Conservation (phyloP, 1,284 basidiomycete species). For the Apiotrichum montevideense region DNA sequence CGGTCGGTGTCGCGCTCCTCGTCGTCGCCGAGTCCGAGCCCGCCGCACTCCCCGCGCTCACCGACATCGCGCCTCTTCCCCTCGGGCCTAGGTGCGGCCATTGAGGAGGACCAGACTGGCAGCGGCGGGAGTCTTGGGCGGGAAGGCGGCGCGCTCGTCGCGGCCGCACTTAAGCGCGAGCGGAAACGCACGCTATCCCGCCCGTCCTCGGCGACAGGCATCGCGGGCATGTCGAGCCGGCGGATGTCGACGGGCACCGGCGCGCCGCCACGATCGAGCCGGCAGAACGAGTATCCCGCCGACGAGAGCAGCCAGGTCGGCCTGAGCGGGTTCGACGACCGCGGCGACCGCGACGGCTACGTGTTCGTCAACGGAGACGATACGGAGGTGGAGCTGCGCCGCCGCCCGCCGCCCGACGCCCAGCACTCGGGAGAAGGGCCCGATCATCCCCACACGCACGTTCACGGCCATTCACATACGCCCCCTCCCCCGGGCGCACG, state of each 20-base stretch:
- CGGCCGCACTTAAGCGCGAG: neutral
- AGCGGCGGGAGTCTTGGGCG: no score
- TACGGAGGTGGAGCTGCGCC: slow-evolving; percentile 13
- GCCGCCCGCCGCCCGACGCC: neutral
- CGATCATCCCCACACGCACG: no score
- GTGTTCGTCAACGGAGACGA: slow-evolving; percentile 10
- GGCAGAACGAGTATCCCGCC: no score
- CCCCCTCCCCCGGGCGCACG: slow-evolving; percentile 1
- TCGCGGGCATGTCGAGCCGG: neutral
- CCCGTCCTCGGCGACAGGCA: neutral
- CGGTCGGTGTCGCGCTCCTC: neutral
- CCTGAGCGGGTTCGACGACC: slow-evolving; percentile 17
- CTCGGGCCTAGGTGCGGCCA: no score
- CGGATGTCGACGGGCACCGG: neutral
- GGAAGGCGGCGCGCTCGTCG: no score
- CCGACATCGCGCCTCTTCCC: neutral
- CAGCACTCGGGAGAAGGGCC: no score
- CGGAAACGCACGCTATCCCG: neutral
- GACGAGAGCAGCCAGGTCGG: slow-evolving; percentile 14
- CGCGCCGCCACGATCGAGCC: no score
- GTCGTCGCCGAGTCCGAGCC: neutral
- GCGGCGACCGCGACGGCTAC: slow-evolving; percentile 21
- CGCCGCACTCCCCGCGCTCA: neutral
- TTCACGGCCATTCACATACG: neutral
- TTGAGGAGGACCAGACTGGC: neutral